A percentile compares a stretch with the other conserved stretches of the same genome.
These are phyloP conservation scores for Raphidocelis subcapitata DNA, from an alignment of 139 green algal genomes.

Conservation along the genomic window DNA sequence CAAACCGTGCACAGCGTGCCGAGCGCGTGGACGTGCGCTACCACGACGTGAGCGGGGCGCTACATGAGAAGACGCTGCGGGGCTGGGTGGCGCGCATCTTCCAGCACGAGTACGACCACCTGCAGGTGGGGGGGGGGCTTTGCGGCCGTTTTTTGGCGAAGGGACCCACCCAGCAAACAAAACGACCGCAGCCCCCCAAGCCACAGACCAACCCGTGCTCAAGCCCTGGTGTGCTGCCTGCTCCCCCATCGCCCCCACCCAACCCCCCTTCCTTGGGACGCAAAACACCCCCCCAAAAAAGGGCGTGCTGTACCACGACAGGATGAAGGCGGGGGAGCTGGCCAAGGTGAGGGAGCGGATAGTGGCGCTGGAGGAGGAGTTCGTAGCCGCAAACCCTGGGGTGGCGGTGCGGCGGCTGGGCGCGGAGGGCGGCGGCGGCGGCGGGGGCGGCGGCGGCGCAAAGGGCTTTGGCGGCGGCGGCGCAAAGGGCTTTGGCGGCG, in stretches of 20 bases:
- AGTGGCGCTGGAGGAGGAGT: constrained; percentile 68
- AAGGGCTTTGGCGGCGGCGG: constrained; percentile 19
- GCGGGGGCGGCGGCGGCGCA: constrained; percentile 2
- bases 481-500: not conserved
- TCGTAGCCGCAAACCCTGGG: constrained; percentile 54
- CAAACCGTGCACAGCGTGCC: constrained; percentile 48
- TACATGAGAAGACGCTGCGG: constrained; percentile 39
- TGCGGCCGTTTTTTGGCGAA: not conserved
- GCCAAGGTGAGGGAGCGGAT: constrained; percentile 52
- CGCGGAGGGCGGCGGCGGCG: not conserved
- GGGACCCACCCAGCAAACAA: not conserved
- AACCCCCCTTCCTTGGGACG: too few relatives aligned
- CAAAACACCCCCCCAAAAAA: constrained; percentile 32
- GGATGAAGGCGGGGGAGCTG: constrained; percentile 67
- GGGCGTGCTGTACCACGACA: constrained; percentile 81
- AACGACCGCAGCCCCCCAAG: not conserved
- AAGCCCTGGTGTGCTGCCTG: not conserved
- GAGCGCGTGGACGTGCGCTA: constrained; percentile 80
- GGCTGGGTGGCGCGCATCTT: constrained; percentile 92
- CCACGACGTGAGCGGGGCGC: constrained; percentile 74
- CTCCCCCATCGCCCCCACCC: not conserved
- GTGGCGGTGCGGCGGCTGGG: constrained; percentile 54
- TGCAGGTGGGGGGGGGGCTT: constrained; percentile 61
- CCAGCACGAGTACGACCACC: constrained; percentile 98
- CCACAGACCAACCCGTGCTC: too few relatives aligned